Base-by-base conservation (phyloP, 78 protist species). In the Isochrysis galbana region DNA sequence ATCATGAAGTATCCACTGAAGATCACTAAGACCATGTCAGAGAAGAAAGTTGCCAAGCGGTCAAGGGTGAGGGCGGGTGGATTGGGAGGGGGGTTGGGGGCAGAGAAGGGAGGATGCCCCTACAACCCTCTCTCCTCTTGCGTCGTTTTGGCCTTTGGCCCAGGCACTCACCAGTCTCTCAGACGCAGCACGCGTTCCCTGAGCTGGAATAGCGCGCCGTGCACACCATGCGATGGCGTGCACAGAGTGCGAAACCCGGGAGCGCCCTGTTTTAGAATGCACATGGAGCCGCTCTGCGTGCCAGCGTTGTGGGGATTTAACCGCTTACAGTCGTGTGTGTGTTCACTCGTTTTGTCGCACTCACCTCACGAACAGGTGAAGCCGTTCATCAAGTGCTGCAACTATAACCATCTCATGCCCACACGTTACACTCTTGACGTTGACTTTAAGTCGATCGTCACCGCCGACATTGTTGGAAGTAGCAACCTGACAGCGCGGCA, bases 371-470 rank as follows among this genome's bases (percentile, higher is more conserved):
- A 44, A 46, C 78, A 55, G 25, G 14, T 91, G 77, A 94, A 94
- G 90, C 98, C 99, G 67, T 98, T 98, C 98, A 92, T 98, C 92
- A 98, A 98, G 96, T 91, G 96, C 69, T 91, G 97, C 95, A 99
- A 99, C 99, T 95, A 94, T 98, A 96, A 92, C 94, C 99, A 99
- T 97, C 36, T 99, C 93, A 95, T 99, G 98, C 99, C 99, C 91
- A 98, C 99, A 25, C 86, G 95, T 29, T 95, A 94, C 89, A 2
- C 89, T 23, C 78, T 93, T 1, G 94, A 92, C n/a, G 77, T 96
- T 5, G 94, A 95, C 90, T 83, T 95, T 46, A 89, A 92, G 93
- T 41, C 46, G n/a, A 29, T 80, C 23, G 93, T 82, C 7, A 93
- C 82, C 88, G 45, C 90, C 36, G 94, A 97, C 34, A 91, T 87